Percentiles rank a stretch among this genome's conserved stretches.
Conservation (phyloP, 2,329 filamentous ascomycete genomes). For the Blumeriella jaapii region DNA sequence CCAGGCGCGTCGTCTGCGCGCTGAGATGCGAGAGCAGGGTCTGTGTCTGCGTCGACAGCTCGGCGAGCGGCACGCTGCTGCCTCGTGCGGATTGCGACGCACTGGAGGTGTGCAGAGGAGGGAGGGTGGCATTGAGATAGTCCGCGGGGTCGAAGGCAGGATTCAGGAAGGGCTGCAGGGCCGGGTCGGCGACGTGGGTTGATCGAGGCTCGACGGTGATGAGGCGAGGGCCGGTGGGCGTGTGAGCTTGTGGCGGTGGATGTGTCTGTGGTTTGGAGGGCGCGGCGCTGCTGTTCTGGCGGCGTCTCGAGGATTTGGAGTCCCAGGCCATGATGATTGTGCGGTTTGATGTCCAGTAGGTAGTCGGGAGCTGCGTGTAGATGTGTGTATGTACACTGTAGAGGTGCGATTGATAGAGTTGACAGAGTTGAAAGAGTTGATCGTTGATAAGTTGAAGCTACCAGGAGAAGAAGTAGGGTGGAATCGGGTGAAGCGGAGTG, state of each 20-base stretch:
- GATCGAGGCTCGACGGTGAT: constrained; percentile 29
- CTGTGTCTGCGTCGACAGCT: constrained; percentile 72
- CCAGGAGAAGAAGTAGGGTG: no score
- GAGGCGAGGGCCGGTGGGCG: constrained; percentile 5
- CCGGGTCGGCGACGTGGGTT: constrained; percentile 57
- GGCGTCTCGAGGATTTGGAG: constrained; percentile 20
- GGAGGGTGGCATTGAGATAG: constrained; percentile 72
- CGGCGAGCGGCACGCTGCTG: constrained; percentile 46
- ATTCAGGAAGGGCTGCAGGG: constrained; percentile 63
- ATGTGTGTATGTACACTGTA: no score
- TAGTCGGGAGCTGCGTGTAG: no score
- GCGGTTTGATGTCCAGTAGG: not conserved
- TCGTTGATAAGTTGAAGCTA: no score
- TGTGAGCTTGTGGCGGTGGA: constrained; percentile 12
- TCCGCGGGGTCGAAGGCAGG: constrained; percentile 71
- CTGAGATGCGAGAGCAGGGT: constrained; percentile 77
- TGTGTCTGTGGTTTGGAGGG: constrained; percentile 6
- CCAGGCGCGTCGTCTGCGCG: constrained; percentile 74
- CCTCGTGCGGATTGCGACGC: constrained; percentile 22
- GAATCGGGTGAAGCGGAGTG: no score
- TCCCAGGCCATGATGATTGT: constrained; percentile 23
- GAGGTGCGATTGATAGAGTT: no score
- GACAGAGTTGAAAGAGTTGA: no score
- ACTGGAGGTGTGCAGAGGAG: constrained; percentile 42
- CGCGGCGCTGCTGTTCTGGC: constrained; percentile 21